Evolutionary conservation across 192 early-diverging fungal species (phyloP).

Genomic region (Rhizophlyctis rosea): DNA sequence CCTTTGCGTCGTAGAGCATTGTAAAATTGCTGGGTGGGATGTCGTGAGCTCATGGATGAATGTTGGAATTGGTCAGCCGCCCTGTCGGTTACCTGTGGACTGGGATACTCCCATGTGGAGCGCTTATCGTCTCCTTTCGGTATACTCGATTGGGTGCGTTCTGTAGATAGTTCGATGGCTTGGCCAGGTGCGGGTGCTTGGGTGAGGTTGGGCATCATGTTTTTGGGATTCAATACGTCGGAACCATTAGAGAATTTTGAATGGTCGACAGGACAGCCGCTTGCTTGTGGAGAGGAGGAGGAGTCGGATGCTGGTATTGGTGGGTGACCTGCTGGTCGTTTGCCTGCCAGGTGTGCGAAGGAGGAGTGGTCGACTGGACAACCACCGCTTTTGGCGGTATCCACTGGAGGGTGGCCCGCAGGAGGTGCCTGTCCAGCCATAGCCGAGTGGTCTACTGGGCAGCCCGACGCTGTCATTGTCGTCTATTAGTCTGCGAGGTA

Average conservation of each 20-base stretch:
- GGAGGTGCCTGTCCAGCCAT: background rate
- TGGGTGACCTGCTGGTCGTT: slow-evolving; percentile 3
- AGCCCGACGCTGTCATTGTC: background rate
- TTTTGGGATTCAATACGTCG: slow-evolving; percentile 68
- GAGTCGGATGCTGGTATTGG: background rate
- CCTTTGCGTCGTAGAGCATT: slow-evolving; percentile 93
- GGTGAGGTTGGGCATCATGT: slow-evolving; percentile 86
- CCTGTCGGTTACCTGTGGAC: slow-evolving; percentile 40
- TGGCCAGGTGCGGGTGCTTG: slow-evolving; percentile 70
- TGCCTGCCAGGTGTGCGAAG: slow-evolving; percentile 10
- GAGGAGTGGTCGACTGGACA: slow-evolving; percentile 18
- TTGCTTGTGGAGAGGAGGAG: no score
- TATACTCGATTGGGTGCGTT: slow-evolving; percentile 80
- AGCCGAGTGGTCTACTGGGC: background rate
- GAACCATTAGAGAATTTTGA: slow-evolving; percentile 15
- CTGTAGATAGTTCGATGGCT: slow-evolving; percentile 67
- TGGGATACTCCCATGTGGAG: slow-evolving; percentile 41
- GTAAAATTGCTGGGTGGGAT: slow-evolving; percentile 90
- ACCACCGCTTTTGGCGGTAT: no score
- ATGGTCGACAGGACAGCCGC: slow-evolving; percentile 59
- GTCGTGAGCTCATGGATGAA: slow-evolving; percentile 63
- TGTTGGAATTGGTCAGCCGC: background rate
- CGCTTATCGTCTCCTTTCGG: slow-evolving; percentile 60
- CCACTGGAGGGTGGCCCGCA: background rate
- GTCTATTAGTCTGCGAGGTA: no score